Base-by-base conservation (phyloP, 2,329 filamentous ascomycete genomes). In the Phoma sp. region DNA sequence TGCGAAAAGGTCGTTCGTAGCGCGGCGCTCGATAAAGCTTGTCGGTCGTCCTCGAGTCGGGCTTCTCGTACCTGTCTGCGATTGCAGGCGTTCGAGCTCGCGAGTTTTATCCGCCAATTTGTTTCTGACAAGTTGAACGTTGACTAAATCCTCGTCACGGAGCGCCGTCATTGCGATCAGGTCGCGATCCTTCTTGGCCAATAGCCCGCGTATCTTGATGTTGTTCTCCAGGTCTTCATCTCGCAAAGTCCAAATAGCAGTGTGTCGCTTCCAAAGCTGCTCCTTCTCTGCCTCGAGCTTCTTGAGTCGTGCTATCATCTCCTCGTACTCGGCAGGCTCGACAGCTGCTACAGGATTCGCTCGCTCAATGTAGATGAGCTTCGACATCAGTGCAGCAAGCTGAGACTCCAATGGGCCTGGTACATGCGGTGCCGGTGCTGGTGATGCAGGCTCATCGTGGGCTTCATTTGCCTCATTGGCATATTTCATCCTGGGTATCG, bases 211-310 rank as follows among this genome's bases (percentile, higher is more conserved):
- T 37, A 78, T 70, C 62, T 74, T 77, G 60, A 78, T 75, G 57
- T 78, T 72, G 55, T 78, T 79, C 45, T 73, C 69, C 1, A 78
- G 71, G 40, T 79, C 77, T 56, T 77, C 74, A 53, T 78, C 75
- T 32, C 77, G 69, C 18, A 79, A 65, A 3, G 70, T 69, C 59
- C 72, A 77, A 42, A 78, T 69, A n/a, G 75, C 72, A 59, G 75
- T 71, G 47, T 78, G 72, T 23, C 74, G 65, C 35, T 70, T 70
- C 42, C 64, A 60, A 65, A 70, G 73, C 1, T 60, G 57, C 14
- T 67, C 67, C 55, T 77, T 77, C 49, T 78, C 74, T 1, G 62
- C 65, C 52, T 77, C 72, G 6, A 78, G 62, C 1, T 63, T 55
- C 23, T 68, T 62, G 36, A 78, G 57, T 4, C 67, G 67, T 7